Evolutionary conservation across 768 basidiomycete genomes (phyloP).

Genomic region (Lactarius quietus): DNA sequence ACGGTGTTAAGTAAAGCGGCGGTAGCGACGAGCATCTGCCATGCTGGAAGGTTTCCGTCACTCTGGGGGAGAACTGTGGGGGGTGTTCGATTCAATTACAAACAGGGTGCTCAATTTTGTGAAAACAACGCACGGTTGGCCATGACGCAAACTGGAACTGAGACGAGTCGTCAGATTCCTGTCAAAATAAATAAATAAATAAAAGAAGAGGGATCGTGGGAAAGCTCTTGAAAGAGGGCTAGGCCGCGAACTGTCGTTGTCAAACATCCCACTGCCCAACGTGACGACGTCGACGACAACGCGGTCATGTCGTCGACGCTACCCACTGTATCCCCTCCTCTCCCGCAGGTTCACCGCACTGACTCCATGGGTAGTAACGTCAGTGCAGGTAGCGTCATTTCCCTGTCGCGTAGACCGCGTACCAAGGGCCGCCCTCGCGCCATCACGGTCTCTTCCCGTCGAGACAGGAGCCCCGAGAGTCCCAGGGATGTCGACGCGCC

Average conservation of each 20-base stretch:
- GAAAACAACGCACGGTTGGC: background rate
- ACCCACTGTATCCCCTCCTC: conserved; percentile 22
- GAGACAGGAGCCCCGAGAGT: conserved; percentile 30
- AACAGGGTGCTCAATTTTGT: background rate
- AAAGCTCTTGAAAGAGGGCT: conserved; percentile 12
- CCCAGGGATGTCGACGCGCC: conserved; percentile 21
- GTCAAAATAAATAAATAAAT: background rate
- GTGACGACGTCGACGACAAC: conserved; percentile 29
- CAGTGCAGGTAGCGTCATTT: conserved; percentile 28
- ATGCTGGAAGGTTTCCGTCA: conserved; percentile 74
- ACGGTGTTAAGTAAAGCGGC: conserved; percentile 81
- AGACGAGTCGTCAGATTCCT: background rate
- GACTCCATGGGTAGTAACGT: conserved; percentile 33
- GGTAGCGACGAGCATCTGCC: conserved; percentile 79
- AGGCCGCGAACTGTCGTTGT: conserved; percentile 12
- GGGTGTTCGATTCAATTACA: background rate
- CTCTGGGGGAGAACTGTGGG: conserved; percentile 57
- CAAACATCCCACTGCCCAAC: conserved; percentile 21
- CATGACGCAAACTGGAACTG: background rate
- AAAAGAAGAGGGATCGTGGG: conserved; percentile 9
- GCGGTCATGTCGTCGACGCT: conserved; percentile 33
- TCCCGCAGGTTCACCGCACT: conserved; percentile 29
- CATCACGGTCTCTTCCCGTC: conserved; percentile 28
- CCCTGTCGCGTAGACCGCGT: conserved; percentile 34
- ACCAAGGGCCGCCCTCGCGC: conserved; percentile 30